These are phyloP conservation scores for Delphinella strobiligena DNA, from an alignment of 2,329 filamentous ascomycete species.

Conservation along the genomic window DNA sequence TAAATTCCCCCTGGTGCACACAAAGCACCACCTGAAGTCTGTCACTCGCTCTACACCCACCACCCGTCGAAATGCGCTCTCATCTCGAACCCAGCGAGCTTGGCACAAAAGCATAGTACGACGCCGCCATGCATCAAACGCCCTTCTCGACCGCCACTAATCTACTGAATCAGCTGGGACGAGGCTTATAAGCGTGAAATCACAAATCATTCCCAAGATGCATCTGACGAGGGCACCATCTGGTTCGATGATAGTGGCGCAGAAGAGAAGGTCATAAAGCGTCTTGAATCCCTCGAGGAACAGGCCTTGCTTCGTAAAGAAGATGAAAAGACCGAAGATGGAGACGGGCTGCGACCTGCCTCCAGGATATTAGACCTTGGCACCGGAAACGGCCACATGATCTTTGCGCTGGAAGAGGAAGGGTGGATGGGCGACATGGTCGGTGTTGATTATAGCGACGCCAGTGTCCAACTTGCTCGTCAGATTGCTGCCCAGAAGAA, in stretches of 20 bases:
- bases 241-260: slow-evolving; percentile 96
- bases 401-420: slow-evolving; percentile 64
- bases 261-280: slow-evolving; percentile 64
- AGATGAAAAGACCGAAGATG: no score
- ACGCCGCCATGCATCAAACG: slow-evolving; percentile 13
- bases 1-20: no score
- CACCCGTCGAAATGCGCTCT: slow-evolving; percentile 7
- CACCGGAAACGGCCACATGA: slow-evolving; percentile 83
- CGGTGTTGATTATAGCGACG: slow-evolving; percentile 76
- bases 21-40: no score
- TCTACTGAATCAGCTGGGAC: slow-evolving; percentile 32
- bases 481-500: slow-evolving; percentile 36
- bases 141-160: slow-evolving; percentile 4
- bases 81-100: slow-evolving; percentile 44
- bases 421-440: slow-evolving; percentile 60
- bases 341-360: no score
- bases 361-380: slow-evolving; percentile 72
- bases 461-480: slow-evolving; percentile 62
- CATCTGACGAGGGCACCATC: slow-evolving; percentile 71
- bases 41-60: no score
- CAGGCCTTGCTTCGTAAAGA: slow-evolving; percentile 32
- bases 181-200: slow-evolving; percentile 60
- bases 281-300: slow-evolving; percentile 42
- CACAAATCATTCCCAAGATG: slow-evolving; percentile 57
- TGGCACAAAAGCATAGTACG: slow-evolving; percentile 84